These are phyloP conservation scores for Mucor circinelloides DNA, from an alignment of 371 early-diverging fungal species.

Conservation along the genomic window DNA sequence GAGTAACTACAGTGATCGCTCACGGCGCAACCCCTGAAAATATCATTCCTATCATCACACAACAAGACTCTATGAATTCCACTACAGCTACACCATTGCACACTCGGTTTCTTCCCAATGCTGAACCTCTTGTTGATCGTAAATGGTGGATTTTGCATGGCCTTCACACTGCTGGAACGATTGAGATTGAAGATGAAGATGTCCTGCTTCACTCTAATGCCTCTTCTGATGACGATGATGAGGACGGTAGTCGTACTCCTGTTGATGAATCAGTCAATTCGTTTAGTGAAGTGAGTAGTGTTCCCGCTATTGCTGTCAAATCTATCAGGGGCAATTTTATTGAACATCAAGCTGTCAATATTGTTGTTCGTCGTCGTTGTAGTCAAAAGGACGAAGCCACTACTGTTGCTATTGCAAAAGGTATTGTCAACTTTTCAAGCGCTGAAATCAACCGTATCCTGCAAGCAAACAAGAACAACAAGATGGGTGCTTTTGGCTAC, in stretches of 20 bases:
- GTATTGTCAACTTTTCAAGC: slow-evolving; percentile 87
- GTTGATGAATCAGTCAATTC: slow-evolving; percentile 29
- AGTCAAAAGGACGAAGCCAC: slow-evolving; percentile 3
- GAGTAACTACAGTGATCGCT: slow-evolving; percentile 85
- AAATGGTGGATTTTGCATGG: slow-evolving; percentile 96
- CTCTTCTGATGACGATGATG: slow-evolving; percentile 80
- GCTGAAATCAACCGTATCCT: slow-evolving; percentile 77
- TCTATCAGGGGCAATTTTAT: slow-evolving; percentile 82
- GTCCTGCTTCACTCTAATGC: not conserved
- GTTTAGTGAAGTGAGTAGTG: slow-evolving; percentile 16
- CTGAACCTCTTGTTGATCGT: slow-evolving; percentile 79
- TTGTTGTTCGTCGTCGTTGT: slow-evolving; percentile 38
- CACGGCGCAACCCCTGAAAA: slow-evolving; percentile 77
- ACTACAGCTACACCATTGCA: slow-evolving; percentile 47
- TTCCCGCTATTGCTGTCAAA: slow-evolving; percentile 91
- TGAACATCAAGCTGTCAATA: slow-evolving; percentile 82
- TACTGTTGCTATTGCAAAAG: slow-evolving; percentile 80
- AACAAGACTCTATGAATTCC: not conserved
- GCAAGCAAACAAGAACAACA: not conserved
- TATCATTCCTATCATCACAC: slow-evolving; percentile 71
- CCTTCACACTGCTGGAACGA: slow-evolving; percentile 78
- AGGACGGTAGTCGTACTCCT: slow-evolving; percentile 65
- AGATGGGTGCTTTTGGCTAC: not conserved
- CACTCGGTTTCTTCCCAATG: slow-evolving; percentile 81
- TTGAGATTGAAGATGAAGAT: slow-evolving; percentile 52